Conservation (phyloP, 352 stramenopile species). For the Pythium insidiosum region DNA sequence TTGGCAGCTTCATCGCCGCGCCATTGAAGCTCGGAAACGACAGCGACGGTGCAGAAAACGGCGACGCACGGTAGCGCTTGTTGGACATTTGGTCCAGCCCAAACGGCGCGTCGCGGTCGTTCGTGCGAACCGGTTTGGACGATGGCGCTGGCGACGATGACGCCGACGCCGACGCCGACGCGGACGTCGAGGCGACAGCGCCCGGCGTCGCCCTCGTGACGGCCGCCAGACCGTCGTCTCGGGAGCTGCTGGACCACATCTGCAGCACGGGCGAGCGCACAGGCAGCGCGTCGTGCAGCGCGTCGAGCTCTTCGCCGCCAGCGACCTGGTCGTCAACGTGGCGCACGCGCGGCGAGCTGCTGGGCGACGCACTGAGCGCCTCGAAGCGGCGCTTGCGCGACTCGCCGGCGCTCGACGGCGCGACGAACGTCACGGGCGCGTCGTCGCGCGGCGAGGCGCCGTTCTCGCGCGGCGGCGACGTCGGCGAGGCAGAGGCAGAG, state of each 20-base stretch:
- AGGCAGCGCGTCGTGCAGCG: no score
- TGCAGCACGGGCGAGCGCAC: no score
- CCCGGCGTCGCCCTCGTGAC: no score
- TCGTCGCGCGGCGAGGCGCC: neutral
- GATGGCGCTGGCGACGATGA: neutral
- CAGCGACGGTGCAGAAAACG: conserved; percentile 1
- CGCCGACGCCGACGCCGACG: conserved; percentile 4
- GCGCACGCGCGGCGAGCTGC: conserved; percentile 1
- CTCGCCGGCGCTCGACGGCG: neutral
- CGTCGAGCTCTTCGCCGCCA: neutral
- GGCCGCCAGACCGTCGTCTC: no score
- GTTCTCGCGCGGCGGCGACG: no score
- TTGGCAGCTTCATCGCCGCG: neutral
- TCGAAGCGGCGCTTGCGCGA: conserved; percentile 14
- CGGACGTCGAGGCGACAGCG: no score
- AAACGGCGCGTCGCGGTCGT: conserved; percentile 10
- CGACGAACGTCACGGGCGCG: neutral
- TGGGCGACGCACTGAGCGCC: conserved; percentile 1
- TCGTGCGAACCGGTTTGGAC: conserved; percentile 4
- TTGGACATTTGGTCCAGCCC: conserved; percentile 5
- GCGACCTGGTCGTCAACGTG: neutral
- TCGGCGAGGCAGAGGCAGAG: no score
- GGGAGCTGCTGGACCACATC: no score
- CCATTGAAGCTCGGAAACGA: neutral
- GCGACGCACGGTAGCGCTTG: conserved; percentile 12